phyloP scores from a whole-genome alignment of 257 asterid species.

The Nicotiana undulata region DNA sequence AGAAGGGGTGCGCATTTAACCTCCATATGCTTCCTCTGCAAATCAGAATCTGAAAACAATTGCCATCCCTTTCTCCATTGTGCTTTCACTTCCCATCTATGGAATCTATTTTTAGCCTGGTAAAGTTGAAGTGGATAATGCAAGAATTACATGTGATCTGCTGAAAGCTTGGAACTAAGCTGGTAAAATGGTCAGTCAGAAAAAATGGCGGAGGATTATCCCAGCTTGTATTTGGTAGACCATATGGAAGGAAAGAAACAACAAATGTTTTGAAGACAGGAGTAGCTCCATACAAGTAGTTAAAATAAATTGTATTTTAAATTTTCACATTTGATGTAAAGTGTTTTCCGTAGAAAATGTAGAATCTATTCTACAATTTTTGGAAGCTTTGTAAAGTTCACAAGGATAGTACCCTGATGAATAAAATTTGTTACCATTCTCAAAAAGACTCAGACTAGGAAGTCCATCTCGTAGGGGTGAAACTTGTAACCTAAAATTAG shows the following conservation, averaged over 20 bases:
- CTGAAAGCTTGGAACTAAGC: not conserved
- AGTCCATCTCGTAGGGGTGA: too few relatives aligned
- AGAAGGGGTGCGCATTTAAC: too few relatives aligned
- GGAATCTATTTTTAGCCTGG: too few relatives aligned
- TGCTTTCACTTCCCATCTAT: too few relatives aligned
- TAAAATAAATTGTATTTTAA: not conserved
- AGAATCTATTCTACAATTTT: not conserved
- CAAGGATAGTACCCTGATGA: not conserved
- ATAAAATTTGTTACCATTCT: too few relatives aligned
- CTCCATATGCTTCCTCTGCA: too few relatives aligned
- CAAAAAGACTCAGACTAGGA: too few relatives aligned
- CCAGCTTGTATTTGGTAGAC: not conserved
- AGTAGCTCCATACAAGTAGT: not conserved
- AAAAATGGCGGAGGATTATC: not conserved
- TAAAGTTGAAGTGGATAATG: not conserved
- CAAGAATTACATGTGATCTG: not conserved
- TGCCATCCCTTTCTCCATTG: too few relatives aligned
- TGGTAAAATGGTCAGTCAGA: not conserved
- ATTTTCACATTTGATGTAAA: not conserved
- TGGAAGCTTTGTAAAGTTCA: not conserved
- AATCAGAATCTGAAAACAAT: too few relatives aligned
- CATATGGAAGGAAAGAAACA: not conserved
- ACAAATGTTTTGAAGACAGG: not conserved
- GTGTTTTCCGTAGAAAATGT: not conserved
- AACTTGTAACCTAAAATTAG: too few relatives aligned